These are phyloP conservation scores for Ganoderma boninense DNA, from an alignment of 1,284 basidiomycete genomes.

Conservation along the genomic window DNA sequence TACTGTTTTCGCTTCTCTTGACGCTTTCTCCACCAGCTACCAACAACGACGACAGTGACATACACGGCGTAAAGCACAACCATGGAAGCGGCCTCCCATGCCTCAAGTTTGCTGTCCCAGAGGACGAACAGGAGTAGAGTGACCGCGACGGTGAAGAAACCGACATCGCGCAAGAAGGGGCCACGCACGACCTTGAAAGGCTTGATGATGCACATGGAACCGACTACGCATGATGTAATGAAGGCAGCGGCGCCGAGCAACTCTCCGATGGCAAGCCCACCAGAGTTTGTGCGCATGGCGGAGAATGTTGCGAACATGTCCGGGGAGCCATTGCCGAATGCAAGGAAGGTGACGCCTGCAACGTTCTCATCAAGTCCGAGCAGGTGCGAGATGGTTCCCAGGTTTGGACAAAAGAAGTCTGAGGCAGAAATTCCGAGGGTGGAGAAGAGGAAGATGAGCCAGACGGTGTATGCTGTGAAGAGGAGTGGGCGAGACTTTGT, in stretches of 20 bases:
- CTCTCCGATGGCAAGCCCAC: slow-evolving; percentile 93
- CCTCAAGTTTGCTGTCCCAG: slow-evolving; percentile 77
- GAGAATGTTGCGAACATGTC: slow-evolving; percentile 96
- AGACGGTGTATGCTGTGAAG: slow-evolving; percentile 71
- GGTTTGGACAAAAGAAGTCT: slow-evolving; percentile 96
- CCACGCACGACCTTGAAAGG: slow-evolving; percentile 86
- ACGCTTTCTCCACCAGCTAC: slow-evolving; percentile 79
- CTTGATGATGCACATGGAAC: slow-evolving; percentile 95
- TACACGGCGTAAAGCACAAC: slow-evolving; percentile 84
- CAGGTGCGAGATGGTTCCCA: slow-evolving; percentile 84
- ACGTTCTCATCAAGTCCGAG: slow-evolving; percentile 90
- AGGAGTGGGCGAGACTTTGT: slow-evolving; percentile 60
- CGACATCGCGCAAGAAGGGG: slow-evolving; percentile 92
- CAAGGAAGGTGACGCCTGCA: slow-evolving; percentile 92
- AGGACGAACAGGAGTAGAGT: slow-evolving; percentile 79
- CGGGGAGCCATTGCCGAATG: slow-evolving; percentile 93
- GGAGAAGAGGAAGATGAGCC: slow-evolving; percentile 88
- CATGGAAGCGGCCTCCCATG: slow-evolving; percentile 81
- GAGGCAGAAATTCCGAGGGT: slow-evolving; percentile 92
- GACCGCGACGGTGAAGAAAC: slow-evolving; percentile 91
- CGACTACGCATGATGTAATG: slow-evolving; percentile 95
- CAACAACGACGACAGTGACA: slow-evolving; percentile 79
- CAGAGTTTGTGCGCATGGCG: slow-evolving; percentile 87
- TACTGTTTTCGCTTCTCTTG: slow-evolving; percentile 53
- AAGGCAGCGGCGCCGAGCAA: slow-evolving; percentile 95